Evolutionary conservation across 1,284 basidiomycete species (phyloP).

Genomic region (Garcileccinum viscosum): DNA sequence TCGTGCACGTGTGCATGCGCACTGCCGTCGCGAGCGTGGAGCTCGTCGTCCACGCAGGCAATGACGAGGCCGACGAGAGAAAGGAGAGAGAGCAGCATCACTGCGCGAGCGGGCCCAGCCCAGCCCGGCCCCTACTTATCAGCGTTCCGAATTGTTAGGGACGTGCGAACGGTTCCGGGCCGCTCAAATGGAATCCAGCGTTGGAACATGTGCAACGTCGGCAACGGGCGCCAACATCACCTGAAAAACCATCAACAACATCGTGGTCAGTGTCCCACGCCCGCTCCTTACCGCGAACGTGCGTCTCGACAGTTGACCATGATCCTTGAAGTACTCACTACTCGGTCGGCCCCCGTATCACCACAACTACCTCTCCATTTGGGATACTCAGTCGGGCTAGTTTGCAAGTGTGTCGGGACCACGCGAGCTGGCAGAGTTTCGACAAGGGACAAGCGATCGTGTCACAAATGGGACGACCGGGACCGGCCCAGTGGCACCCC

Average conservation of each 20-base stretch:
- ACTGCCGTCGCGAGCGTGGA: slow-evolving; percentile 18
- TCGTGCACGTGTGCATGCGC: slow-evolving; percentile 42
- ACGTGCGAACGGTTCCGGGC: neutral
- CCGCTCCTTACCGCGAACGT: slow-evolving; percentile 10
- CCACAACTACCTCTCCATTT: neutral
- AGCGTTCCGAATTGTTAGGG: neutral
- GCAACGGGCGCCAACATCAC: neutral
- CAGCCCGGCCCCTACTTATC: slow-evolving; percentile 4
- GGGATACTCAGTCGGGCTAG: neutral
- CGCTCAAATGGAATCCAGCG: neutral
- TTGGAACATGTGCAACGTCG: slow-evolving; percentile 1
- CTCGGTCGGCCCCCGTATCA: slow-evolving; percentile 2
- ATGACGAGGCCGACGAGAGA: slow-evolving; percentile 25
- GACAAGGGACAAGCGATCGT: neutral
- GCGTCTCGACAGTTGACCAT: neutral
- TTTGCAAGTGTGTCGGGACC: slow-evolving; percentile 2
- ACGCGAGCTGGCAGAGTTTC: neutral
- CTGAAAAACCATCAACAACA: neutral
- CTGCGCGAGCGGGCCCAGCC: neutral
- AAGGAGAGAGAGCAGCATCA: slow-evolving; percentile 27
- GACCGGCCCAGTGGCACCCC: too few relatives aligned
- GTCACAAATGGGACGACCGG: neutral
- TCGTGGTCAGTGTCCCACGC: slow-evolving; percentile 1
- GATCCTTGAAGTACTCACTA: neutral
- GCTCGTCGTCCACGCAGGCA: slow-evolving; percentile 27